These are phyloP conservation scores for Curvularia hawaiiensis DNA, from an alignment of 2,329 filamentous ascomycete species.

Conservation along the genomic window DNA sequence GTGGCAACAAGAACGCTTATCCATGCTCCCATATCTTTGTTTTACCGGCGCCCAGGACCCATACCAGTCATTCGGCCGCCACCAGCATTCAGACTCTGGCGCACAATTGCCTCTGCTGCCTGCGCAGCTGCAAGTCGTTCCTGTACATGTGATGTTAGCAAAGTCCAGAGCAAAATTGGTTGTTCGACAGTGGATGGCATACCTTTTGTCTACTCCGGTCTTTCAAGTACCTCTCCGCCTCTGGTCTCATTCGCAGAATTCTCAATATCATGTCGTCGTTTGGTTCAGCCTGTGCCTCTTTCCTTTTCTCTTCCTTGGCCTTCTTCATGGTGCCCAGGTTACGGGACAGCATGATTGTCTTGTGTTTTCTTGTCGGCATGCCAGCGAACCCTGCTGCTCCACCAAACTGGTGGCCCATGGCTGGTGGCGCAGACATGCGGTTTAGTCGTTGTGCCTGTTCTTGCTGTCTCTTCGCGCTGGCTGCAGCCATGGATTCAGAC, in stretches of 20 bases:
- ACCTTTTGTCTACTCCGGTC: slow-evolving; percentile 87
- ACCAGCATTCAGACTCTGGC: slow-evolving; percentile 78
- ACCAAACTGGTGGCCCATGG: slow-evolving; percentile 58
- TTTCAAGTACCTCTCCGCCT: slow-evolving; percentile 84
- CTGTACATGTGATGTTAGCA: slow-evolving; percentile 16
- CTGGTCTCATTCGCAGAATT: slow-evolving; percentile 92
- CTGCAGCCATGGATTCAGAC: slow-evolving; percentile 94
- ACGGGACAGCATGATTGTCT: slow-evolving; percentile 84
- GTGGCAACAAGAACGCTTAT: neutral
- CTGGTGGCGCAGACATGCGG: slow-evolving; percentile 71
- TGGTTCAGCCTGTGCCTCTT: slow-evolving; percentile 93
- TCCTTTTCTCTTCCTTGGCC: slow-evolving; percentile 93
- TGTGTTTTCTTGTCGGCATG: slow-evolving; percentile 57
- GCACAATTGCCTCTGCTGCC: slow-evolving; percentile 91
- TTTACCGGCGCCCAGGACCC: slow-evolving; percentile 12
- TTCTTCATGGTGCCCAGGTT: slow-evolving; percentile 96
- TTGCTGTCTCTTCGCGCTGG: slow-evolving; percentile 78
- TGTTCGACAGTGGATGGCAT: slow-evolving; percentile 3
- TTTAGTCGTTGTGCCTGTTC: slow-evolving; percentile 63
- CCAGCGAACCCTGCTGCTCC: slow-evolving; percentile 65
- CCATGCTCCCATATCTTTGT: neutral
- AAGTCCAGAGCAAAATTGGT: neutral
- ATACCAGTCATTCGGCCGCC: slow-evolving; percentile 56
- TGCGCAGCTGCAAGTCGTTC: slow-evolving; percentile 88
- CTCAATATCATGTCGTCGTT: slow-evolving; percentile 98